Base-by-base conservation (phyloP, 208 protist genomes). In the Plasmodiophora brassicae region DNA sequence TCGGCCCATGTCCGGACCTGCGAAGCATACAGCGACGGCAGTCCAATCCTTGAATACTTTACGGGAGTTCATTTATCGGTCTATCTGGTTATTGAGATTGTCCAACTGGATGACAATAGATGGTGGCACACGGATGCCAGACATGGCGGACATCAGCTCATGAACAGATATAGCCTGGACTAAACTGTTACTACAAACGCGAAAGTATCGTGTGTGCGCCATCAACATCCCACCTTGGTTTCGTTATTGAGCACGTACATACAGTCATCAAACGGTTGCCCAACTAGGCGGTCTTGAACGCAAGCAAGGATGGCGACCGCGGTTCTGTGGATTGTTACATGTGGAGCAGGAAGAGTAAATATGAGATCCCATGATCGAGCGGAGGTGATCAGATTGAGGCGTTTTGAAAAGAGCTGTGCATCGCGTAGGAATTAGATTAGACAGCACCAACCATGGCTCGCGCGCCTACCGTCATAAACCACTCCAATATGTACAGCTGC, bases 381-480 rank as follows among this genome's bases (percentile, higher is more conserved):
- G n/a, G 65, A n/a, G 65, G 14, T 5, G n/a, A 44, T 78, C 65
- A 78, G n/a, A 32, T 78, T 78, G 5, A 78, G n/a, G 20, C 65
- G 65, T 32, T 78, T 78, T n/a, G 65, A 36, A 38, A 78, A 78
- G 20, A 78, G n/a, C 65, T 78, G 32, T 32, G n/a, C 32, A 78
- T 78, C 5, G 32, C 5, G 5, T 32, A 38, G 65, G 14, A 14
- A 78, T 38, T 44, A 78, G 14, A 32, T 38, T 36, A 14, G n/a
- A 78, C 5, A 78, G n/a, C n/a, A 78, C 5, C 32, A 78, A 25
- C 50, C 25, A 28, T 57, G 50, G 14, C 50, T 57, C 50, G 25
- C 14, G 50, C 25, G 41, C 65, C 32, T 78, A 78, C 65, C 41
- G 65, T 78, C 5, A 78, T 78, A 78, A 78, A 78, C 65, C 65